phyloP scores from a whole-genome alignment of 2,329 filamentous ascomycete species.

The Aspergillus novoparasiticus region DNA sequence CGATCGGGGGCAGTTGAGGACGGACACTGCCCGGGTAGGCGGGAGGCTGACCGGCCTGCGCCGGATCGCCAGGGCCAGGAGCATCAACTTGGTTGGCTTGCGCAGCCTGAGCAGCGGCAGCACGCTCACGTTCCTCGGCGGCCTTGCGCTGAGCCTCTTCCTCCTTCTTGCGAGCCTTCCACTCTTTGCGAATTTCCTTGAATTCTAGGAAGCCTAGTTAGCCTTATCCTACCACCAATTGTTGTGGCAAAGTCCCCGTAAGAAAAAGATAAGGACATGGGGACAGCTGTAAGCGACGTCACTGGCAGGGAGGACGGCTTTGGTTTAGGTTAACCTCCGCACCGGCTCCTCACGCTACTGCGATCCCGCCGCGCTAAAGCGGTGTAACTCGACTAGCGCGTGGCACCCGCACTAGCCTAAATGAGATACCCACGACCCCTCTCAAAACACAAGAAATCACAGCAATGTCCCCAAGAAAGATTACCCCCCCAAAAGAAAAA shows the following conservation, averaged over 20 bases:
- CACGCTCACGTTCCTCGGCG: constrained; percentile 78
- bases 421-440: constrained; percentile 39
- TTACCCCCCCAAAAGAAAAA: too few relatives aligned
- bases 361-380: constrained; percentile 54
- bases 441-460: constrained; percentile 22
- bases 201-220: constrained; percentile 68
- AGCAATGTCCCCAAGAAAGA: background rate
- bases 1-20: constrained; percentile 74
- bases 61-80: constrained; percentile 52
- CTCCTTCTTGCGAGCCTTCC: constrained; percentile 99
- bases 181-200: constrained; percentile 98
- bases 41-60: constrained; percentile 44
- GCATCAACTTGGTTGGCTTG: constrained; percentile 48
- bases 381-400: constrained; percentile 51
- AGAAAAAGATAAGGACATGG: background rate
- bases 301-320: constrained; percentile 17
- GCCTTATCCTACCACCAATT: constrained; percentile 4
- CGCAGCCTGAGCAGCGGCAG: constrained; percentile 60
- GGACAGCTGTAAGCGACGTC: background rate
- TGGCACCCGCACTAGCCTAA: constrained; percentile 42
- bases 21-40: constrained; percentile 55
- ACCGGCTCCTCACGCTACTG: constrained; percentile 54
- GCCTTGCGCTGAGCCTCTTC: constrained; percentile 88
- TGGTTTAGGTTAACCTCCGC: constrained; percentile 47
- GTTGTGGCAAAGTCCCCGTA: background rate